These are phyloP conservation scores for Xanthoconium stramineum DNA, from an alignment of 768 basidiomycete species.

Conservation along the genomic window DNA sequence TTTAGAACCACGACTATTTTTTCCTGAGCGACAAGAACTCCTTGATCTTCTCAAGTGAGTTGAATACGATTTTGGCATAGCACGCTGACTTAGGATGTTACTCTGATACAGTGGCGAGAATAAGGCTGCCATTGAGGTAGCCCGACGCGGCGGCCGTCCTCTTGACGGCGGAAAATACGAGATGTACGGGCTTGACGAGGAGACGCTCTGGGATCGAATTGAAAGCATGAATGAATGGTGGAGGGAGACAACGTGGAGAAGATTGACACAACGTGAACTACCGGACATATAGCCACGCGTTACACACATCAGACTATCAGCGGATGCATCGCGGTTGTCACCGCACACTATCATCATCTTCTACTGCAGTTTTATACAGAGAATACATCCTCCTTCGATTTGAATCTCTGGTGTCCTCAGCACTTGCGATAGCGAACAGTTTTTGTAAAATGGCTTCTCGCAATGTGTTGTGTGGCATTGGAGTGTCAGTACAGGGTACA, in stretches of 20 bases:
- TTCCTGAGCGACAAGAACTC: constrained; percentile 77
- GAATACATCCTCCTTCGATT: constrained; percentile 83
- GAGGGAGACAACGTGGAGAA: constrained; percentile 87
- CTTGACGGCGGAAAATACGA: constrained; percentile 77
- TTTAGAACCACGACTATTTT: constrained; percentile 83
- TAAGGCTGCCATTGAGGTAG: constrained; percentile 79
- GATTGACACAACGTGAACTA: constrained; percentile 77
- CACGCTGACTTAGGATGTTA: constrained; percentile 12
- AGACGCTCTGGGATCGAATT: constrained; percentile 80
- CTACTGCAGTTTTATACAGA: constrained; percentile 66
- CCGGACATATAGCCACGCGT: constrained; percentile 53
- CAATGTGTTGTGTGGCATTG: constrained; percentile 35
- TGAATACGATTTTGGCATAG: neutral
- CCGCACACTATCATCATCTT: constrained; percentile 34
- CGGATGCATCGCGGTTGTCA: constrained; percentile 8
- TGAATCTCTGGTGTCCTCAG: constrained; percentile 67
- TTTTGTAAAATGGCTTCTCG: constrained; percentile 54
- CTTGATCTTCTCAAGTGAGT: constrained; percentile 72
- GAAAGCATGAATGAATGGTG: constrained; percentile 87
- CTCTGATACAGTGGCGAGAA: constrained; percentile 62
- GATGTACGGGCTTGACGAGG: constrained; percentile 83
- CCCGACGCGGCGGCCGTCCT: constrained; percentile 61
- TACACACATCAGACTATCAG: neutral
- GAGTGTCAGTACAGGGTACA: constrained; percentile 38
- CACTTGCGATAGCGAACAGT: constrained; percentile 73